Evolutionary conservation across 1,284 basidiomycete species (phyloP), one percentile per base, ranked within the genome.

Genomic region (Inonotus hispidus): DNA sequence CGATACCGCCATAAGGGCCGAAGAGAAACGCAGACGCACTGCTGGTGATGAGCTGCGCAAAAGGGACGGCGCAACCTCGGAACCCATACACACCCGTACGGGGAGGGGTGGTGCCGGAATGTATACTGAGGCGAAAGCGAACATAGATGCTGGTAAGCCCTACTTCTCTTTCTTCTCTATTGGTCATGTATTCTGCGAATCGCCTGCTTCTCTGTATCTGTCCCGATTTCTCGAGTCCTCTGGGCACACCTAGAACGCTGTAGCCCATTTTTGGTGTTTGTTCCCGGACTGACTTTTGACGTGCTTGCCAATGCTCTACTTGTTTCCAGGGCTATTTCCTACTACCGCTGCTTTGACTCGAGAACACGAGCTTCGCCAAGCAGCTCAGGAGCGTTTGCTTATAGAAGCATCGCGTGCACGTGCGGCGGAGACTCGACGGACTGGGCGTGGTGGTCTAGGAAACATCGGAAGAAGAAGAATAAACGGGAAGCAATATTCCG

Each of bases 371-470:
- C 46, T 27, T 11, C 60, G 54, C 3, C 16, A 32, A 16, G 54
- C 35, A 13, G 60, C 60, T 7, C 60, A 61, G 23, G 60, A 61
- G 38, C 60, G 55, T 3, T 35, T 45, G 37, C 32, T 61, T 29
- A 35, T 61, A 5, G 60, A 61, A 37, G 32, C 19, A 21, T 56
- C 60, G n/a, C 54, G 55, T 5, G 2, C 14, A 14, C 60, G 60
- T 1, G 53, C 60, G 11, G 37, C 49, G 5, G 46, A 25, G 27
- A 23, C 13, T 8, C 38, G 43, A 35, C 39, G 35, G 23, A 61
- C 47, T 1, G 60, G 60, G 2, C 60, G 60, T 16, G 60, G 60
- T 21, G 60, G 60, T 32, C 21, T 54, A 7, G 60, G 60, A 23
- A 61, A 61, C 35, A 43, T 61, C 25, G 32, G 41, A 23, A 25